Evolutionary conservation across 345 rosid species (phyloP), one percentile per base, ranked within the genome.

Genomic region (Sonneratia caseolaris): DNA sequence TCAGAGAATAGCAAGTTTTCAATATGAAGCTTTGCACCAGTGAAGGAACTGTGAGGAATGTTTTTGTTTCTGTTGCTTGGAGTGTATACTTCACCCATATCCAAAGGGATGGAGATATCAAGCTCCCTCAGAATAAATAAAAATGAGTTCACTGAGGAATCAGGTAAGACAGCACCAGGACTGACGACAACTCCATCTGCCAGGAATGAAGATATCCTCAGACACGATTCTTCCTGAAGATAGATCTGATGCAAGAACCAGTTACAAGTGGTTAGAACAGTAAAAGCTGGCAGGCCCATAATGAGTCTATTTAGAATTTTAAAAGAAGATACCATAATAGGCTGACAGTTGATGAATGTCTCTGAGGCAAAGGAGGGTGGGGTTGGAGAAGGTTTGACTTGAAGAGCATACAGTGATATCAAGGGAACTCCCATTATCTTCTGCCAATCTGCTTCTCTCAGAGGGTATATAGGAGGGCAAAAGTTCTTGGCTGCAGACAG

Each of bases 151-250:
- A 95, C 84, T 37, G 99, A 86, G 77, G 81, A 82, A 83, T 92
- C 96, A 0, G 91, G 90, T 68, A 88, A 81, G 76, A 95, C 75
- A 82, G 80, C 91, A 76, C 96, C 91, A 19, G 91, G 90, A 77
- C 84, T 88, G 71, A 95, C 91, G 75, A 87, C 90, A 73, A 95
- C 86, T 68, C 99, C 99, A 83, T 95, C 98, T 47, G 94, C 99
- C 77, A 95, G 77, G 82, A 95, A 95, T 68, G 99, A 95, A 75
- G 88, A 79, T 78, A 95, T 92, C 79, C 99, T 90, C 80, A 95
- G 82, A 83, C 96, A 92, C 66, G 97, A 90, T 85, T 92, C 98
- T 85, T 95, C 99, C 80, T 95, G 97, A 79, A 95, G 94, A 81
- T 87, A 87, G 76, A 95, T 80, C 99, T 95, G 86, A 79, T 66